Base-by-base conservation (phyloP, 257 asterid genomes). In the Forsythia suspensa region DNA sequence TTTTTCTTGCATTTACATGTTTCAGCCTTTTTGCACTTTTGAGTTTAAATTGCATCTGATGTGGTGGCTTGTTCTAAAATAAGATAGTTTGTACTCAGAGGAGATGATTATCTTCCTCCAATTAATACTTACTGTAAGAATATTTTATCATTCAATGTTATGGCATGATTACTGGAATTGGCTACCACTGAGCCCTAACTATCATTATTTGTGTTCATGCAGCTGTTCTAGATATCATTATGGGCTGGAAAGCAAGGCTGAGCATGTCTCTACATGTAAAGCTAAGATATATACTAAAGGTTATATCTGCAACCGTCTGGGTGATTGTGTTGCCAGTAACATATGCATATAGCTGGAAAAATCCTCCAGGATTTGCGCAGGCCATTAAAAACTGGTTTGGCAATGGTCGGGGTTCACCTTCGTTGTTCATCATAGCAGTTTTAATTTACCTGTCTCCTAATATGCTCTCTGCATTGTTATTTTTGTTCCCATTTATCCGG, bases 321-420 rank as follows among this genome's bases (percentile, higher is more conserved):
- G 93, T 90, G 81, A 82, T 95, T 73, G 88, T 95, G 74, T 87
- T 95, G 87, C 94, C 97, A 39, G 96, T 95, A 78, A 92, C 99
- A 76, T 95, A 93, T 81, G 99, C 98, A 46, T 95, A 84, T 84
- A 93, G 98, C 81, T 93, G 97, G 98, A 79, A 86, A 75, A 85
- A 91, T 79, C 84, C 97, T 76, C 69, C 96, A 77, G 97, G 92
- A 67, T 80, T 95, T 78, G 92, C 91, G 15, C 92, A 84, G 82
- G 88, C 98, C 15, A 91, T 93, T 75, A 93, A 90, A 84, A 87
- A 80, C 70, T 93, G 97, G 98, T 91, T 95, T 85, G 97, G 99
- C 18, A 83, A 88, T 16, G 88, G 93, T 67, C 80, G 77, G 34
- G 90, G 98, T 75, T 89, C 94, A 59, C 94, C 98, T 82, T 92